Evolutionary conservation across 805 yeast species (phyloP).

Genomic region (Saccharomyces mikatae): DNA sequence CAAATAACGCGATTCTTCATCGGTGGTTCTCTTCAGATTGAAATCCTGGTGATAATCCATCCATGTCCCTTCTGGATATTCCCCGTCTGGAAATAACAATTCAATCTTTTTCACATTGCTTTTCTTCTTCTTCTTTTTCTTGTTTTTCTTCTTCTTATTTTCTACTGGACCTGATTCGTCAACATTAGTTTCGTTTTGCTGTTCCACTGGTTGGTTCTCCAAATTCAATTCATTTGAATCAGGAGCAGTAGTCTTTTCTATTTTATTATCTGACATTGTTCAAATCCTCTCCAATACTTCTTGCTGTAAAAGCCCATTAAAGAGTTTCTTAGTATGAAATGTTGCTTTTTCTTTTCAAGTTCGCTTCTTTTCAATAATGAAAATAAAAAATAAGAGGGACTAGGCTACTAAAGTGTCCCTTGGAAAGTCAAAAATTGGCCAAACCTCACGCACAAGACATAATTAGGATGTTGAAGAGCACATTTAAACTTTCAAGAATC

Average conservation of each 20-base stretch:
- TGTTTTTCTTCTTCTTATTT: conserved; percentile 42
- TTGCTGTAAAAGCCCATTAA: background rate
- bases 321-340: background rate
- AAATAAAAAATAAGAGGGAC: background rate
- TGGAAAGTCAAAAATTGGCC: background rate
- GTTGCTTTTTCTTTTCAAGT: background rate
- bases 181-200: background rate
- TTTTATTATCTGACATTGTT: background rate
- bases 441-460: background rate
- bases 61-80: conserved; percentile 85
- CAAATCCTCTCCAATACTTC: background rate
- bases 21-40: conserved; percentile 67
- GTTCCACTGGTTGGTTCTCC: background rate
- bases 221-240: background rate
- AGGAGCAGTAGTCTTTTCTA: background rate
- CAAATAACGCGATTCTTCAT: conserved; percentile 75
- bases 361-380: background rate
- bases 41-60: conserved; percentile 58
- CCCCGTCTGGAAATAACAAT: conserved; percentile 57
- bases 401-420: background rate
- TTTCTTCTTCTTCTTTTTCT: conserved; percentile 50
- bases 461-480: background rate
- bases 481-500: background rate
- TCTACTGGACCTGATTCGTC: conserved; percentile 8
- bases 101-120: conserved; percentile 54